phyloP scores from a whole-genome alignment of 1,139 yeast species.

The Saccharomyces pastorianus region DNA sequence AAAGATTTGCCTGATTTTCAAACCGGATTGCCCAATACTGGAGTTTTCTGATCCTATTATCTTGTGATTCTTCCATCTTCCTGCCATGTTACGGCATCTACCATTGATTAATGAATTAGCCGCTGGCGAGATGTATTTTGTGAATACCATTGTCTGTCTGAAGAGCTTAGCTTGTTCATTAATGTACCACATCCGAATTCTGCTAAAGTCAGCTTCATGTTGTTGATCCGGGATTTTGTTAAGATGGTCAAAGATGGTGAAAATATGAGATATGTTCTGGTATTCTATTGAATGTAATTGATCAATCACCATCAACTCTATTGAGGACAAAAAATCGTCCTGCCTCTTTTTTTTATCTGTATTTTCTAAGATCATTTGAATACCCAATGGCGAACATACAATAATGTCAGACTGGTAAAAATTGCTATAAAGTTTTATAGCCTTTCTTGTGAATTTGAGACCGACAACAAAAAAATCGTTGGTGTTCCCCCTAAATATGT shows the following conservation, averaged over 20 bases:
- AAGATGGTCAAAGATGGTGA: constrained; percentile 58
- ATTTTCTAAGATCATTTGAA: constrained; percentile 59
- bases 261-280: constrained; percentile 91
- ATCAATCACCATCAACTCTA: constrained; percentile 73
- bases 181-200: constrained; percentile 87
- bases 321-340: constrained; percentile 77
- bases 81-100: constrained; percentile 55
- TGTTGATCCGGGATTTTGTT: constrained; percentile 73
- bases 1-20: constrained; percentile 65
- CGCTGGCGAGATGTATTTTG: constrained; percentile 73
- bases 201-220: constrained; percentile 79
- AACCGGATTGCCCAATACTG: constrained; percentile 39
- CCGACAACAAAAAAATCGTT: constrained; percentile 91
- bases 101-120: constrained; percentile 57
- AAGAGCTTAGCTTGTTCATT: constrained; percentile 71
- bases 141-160: constrained; percentile 71
- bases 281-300: constrained; percentile 79
- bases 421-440: constrained; percentile 74
- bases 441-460: constrained; percentile 77
- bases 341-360: constrained; percentile 48
- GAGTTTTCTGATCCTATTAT: constrained; percentile 32
- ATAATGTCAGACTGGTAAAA: constrained; percentile 82
- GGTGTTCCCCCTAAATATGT: constrained; percentile 78
- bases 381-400: constrained; percentile 86
- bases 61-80: constrained; percentile 50